Percentiles rank a stretch among this genome's conserved stretches.
Evolutionary conservation across 225 moss, liverwort and hornwort genomes (phyloP).

Genomic region (Bryum argenteum): DNA sequence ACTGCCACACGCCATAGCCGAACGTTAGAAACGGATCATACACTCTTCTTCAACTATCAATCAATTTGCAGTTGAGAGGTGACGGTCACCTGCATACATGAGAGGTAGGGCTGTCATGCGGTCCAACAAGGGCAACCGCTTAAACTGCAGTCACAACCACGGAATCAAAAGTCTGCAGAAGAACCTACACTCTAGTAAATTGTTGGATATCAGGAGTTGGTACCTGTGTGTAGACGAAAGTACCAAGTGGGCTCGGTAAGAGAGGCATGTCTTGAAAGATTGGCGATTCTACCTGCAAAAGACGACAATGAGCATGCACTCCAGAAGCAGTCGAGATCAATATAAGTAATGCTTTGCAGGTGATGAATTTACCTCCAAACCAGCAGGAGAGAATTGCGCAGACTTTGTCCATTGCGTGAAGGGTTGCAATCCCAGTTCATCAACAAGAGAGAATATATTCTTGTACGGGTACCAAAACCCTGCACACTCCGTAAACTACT

Average conservation of each 20-base stretch:
- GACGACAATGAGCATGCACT: constrained; percentile 10
- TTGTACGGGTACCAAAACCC: constrained; percentile 99
- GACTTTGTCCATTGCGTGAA: constrained; percentile 96
- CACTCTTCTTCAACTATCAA: not conserved
- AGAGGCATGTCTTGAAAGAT: constrained; percentile 92
- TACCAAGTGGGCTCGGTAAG: constrained; percentile 90
- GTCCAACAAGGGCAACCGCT: constrained; percentile 81
- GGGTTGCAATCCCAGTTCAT: constrained; percentile 77
- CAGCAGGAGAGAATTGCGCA: constrained; percentile 85
- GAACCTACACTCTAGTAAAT: not conserved
- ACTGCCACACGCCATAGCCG: constrained; percentile 52
- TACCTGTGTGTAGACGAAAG: constrained; percentile 97
- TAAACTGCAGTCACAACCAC: constrained; percentile 65
- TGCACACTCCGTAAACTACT: constrained; percentile 26
- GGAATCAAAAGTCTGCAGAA: not conserved
- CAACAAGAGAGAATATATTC: constrained; percentile 88
- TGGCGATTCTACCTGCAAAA: constrained; percentile 83
- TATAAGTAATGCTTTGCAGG: not conserved
- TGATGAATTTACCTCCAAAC: constrained; percentile 86
- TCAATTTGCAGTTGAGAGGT: constrained; percentile 42
- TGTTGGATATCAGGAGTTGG: not conserved
- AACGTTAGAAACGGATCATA: not conserved
- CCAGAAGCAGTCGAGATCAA: not conserved
- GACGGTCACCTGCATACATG: constrained; percentile 93
- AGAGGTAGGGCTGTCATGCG: constrained; percentile 92